Evolutionary conservation across 2,329 filamentous ascomycete species (phyloP), one percentile per base, ranked within the genome.

Genomic region (Colletotrichum chrysophilum): DNA sequence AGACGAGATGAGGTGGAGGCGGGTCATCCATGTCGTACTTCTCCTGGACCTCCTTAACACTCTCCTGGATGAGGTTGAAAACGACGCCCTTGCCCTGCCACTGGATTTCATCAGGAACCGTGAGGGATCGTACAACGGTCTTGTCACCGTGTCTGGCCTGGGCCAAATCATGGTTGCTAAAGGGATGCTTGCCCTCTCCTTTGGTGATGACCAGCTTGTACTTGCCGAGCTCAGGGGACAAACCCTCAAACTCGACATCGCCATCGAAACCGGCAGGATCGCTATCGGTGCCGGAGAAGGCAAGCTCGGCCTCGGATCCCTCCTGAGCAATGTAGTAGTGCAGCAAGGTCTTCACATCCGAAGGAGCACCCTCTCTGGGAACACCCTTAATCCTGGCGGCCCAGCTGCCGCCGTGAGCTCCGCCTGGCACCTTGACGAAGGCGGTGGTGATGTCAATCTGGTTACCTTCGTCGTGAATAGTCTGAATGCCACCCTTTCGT

Each of bases 371-470:
- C 7, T 93, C 90, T 64, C 94, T 91, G 52, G 95, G 93, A 58
- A 91, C 91, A 26, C 97, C 97, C 85, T 94, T 96, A 81, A 99
- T 93, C 74, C 97, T 90, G 48, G 94, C 95, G 70, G 93, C 97
- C 97, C 97, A 99, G 85, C 93, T 98, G 72, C 97, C 97, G 74
- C 96, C 96, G 83, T 98, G 90, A 24, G 89, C 88, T 69, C 96
- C 96, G 26, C 96, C 96, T 3, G 96, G 95, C 43, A 98, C 90
- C 86, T 98, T 99, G 81, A 98, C 92, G 85, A 98, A 98, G 67
- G 95, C 94, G 58, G 96, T 98, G 10, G 94, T 97, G 77, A 99
- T 91, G 85, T 98, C 96, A 78, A 99, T 90, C 73, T 91, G 91
- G 85, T 99, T 99, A 65, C 91, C 94, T 70, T 93, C 93, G 84